A percentile compares a stretch with the other conserved stretches of the same genome.
Conservation (phyloP, 2,329 filamentous ascomycete species). For the Xylariaceae sp. region DNA sequence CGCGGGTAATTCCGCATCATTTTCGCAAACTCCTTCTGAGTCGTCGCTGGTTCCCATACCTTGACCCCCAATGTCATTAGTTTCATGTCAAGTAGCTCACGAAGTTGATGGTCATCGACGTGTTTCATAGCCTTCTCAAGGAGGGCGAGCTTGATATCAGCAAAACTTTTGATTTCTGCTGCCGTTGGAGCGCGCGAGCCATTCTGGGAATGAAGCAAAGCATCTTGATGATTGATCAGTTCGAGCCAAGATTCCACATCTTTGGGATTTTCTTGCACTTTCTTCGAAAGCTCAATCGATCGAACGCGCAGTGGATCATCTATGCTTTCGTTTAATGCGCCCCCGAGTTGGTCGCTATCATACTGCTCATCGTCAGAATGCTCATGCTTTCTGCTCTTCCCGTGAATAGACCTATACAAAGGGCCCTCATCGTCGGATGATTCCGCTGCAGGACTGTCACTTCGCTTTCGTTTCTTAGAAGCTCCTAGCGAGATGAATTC, state of each 20-base stretch:
- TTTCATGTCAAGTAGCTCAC: conserved; percentile 58
- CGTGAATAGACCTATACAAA: conserved; percentile 62
- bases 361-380: conserved; percentile 46
- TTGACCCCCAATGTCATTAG: conserved; percentile 70
- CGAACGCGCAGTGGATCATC: conserved; percentile 47
- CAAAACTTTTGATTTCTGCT: conserved; percentile 62
- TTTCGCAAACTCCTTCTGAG: conserved; percentile 61
- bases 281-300: conserved; percentile 57
- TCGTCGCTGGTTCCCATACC: conserved; percentile 62
- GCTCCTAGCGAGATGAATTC: conserved; percentile 46
- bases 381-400: conserved; percentile 50
- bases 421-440: conserved; percentile 45
- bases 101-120: conserved; percentile 41
- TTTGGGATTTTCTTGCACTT: conserved; percentile 58
- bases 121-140: conserved; percentile 70
- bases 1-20: conserved; percentile 50
- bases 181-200: conserved; percentile 45
- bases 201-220: conserved; percentile 50
- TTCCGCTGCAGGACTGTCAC: conserved; percentile 28
- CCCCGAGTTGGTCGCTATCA: conserved; percentile 41
- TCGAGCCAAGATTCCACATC: conserved; percentile 70
- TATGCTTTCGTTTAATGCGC: conserved; percentile 29
- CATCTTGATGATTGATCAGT: conserved; percentile 73
- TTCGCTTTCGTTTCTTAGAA: conserved; percentile 40
- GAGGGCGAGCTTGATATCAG: conserved; percentile 74